Percentiles rank a stretch among this genome's conserved stretches.
These are phyloP conservation scores for Zea luxurians DNA, from an alignment of 176 grass and related monocot species.

Conservation along the genomic window DNA sequence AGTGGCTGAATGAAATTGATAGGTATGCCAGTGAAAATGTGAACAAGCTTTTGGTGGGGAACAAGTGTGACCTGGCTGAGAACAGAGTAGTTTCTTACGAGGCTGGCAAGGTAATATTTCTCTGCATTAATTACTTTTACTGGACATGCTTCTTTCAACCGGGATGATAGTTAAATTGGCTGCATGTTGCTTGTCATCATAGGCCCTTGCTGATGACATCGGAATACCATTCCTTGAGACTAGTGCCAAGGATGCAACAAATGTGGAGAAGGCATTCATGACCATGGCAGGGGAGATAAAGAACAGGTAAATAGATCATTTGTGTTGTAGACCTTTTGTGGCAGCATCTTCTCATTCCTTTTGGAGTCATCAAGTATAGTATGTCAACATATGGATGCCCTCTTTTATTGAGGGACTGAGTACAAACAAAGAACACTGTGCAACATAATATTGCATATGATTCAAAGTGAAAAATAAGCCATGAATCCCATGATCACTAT, in stretches of 20 bases:
- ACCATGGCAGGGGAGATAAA: constrained; percentile 70
- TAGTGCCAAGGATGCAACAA: constrained; percentile 78
- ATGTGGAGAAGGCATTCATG: constrained; percentile 78
- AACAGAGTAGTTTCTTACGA: constrained; percentile 64
- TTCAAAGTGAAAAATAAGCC: neutral
- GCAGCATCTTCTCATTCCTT: neutral
- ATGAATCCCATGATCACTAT: constrained; percentile 6
- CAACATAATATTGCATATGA: neutral
- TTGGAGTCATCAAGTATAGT: neutral
- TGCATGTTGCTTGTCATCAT: neutral
- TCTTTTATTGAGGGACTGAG: neutral
- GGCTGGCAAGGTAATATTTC: constrained; percentile 55
- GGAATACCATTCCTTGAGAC: constrained; percentile 76
- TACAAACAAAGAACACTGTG: neutral
- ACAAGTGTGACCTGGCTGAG: constrained; percentile 62
- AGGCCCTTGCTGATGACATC: constrained; percentile 73
- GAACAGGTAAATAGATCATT: constrained; percentile 47
- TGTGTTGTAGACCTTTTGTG: neutral
- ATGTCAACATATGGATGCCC: neutral
- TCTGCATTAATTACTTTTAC: neutral
- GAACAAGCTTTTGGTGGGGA: constrained; percentile 75
- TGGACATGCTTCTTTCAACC: neutral
- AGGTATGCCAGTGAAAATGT: constrained; percentile 76
- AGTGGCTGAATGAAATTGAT: constrained; percentile 76
- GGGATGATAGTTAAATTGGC: constrained; percentile 4